Conservation (phyloP, 768 basidiomycete genomes). For the Glaciozyma martinii region DNA sequence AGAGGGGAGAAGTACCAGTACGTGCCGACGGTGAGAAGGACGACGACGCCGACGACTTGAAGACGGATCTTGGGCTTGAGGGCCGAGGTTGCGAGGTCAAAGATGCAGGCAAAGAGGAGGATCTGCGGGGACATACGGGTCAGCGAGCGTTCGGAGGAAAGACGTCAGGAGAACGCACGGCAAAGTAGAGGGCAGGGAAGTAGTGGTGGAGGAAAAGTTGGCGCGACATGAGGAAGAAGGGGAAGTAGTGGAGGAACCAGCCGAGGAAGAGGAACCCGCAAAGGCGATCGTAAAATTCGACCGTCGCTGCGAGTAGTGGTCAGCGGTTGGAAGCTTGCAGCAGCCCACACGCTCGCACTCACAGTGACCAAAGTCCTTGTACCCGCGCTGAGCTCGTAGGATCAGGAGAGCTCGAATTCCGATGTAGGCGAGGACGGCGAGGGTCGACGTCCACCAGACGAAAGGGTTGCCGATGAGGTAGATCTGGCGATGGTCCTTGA, state of each 20-base stretch:
- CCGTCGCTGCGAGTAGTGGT: slow-evolving; percentile 53
- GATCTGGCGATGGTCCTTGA: slow-evolving; percentile 88
- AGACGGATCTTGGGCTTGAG: slow-evolving; percentile 74
- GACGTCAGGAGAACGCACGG: slow-evolving; percentile 68
- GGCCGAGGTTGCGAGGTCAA: slow-evolving; percentile 74
- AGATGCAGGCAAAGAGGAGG: slow-evolving; percentile 62
- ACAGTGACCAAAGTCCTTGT: slow-evolving; percentile 86
- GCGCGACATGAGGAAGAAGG: slow-evolving; percentile 94
- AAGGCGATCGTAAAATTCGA: slow-evolving; percentile 81
- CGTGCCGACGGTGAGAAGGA: slow-evolving; percentile 54
- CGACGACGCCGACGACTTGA: slow-evolving; percentile 59
- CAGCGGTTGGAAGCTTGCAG: background rate
- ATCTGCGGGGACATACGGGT: slow-evolving; percentile 44
- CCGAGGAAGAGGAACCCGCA: slow-evolving; percentile 87
- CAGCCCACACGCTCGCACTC: slow-evolving; percentile 37
- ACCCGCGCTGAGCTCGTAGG: slow-evolving; percentile 82
- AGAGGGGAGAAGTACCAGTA: slow-evolving; percentile 72
- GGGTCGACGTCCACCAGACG: slow-evolving; percentile 78
- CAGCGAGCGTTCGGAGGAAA: slow-evolving; percentile 69
- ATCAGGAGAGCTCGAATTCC: slow-evolving; percentile 67
- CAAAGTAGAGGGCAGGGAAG: slow-evolving; percentile 90
- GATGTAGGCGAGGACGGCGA: slow-evolving; percentile 60
- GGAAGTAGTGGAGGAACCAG: slow-evolving; percentile 87
- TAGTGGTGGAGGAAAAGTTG: slow-evolving; percentile 98
- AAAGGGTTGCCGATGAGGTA: slow-evolving; percentile 92